Conservation (phyloP, 345 rosid genomes). For the Salix purpurea region DNA sequence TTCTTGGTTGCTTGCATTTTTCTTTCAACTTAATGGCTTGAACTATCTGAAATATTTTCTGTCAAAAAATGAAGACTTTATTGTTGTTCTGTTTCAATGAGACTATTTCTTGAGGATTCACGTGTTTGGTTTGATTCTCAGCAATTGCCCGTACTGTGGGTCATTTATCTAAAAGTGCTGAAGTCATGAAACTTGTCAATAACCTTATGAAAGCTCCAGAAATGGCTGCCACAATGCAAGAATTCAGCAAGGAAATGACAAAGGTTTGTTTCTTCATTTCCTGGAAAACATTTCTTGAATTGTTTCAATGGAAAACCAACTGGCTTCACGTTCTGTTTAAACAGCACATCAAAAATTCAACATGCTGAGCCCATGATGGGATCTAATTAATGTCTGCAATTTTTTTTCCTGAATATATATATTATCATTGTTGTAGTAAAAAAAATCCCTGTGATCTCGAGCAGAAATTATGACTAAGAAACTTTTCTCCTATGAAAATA, state of each 20-base stretch:
- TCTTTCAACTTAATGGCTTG: too few species aligned
- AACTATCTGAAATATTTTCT: not conserved
- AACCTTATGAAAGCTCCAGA: constrained; percentile 90
- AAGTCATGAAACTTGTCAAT: constrained; percentile 91
- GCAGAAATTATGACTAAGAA: too few species aligned
- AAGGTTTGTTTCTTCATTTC: constrained; percentile 37
- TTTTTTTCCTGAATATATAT: too few species aligned
- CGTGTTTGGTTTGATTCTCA: constrained; percentile 9
- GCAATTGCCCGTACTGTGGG: constrained; percentile 90
- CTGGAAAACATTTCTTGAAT: not conserved
- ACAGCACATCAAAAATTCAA: too few species aligned
- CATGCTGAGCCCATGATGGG: too few species aligned
- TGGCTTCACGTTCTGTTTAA: not conserved
- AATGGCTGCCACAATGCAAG: constrained; percentile 84
- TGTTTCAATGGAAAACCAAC: not conserved
- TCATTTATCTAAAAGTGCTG: constrained; percentile 78
- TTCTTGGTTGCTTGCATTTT: too few species aligned
- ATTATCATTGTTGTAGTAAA: too few species aligned
- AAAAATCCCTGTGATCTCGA: too few species aligned
- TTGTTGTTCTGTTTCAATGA: too few species aligned
- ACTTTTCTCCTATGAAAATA: too few species aligned
- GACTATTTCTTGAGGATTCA: too few species aligned
- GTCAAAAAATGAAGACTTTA: not conserved
- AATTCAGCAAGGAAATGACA: constrained; percentile 89
- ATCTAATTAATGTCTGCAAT: too few species aligned